Evolutionary conservation across 2,329 filamentous ascomycete species (phyloP).

Genomic region (Ceratocystis cacaofunesta): DNA sequence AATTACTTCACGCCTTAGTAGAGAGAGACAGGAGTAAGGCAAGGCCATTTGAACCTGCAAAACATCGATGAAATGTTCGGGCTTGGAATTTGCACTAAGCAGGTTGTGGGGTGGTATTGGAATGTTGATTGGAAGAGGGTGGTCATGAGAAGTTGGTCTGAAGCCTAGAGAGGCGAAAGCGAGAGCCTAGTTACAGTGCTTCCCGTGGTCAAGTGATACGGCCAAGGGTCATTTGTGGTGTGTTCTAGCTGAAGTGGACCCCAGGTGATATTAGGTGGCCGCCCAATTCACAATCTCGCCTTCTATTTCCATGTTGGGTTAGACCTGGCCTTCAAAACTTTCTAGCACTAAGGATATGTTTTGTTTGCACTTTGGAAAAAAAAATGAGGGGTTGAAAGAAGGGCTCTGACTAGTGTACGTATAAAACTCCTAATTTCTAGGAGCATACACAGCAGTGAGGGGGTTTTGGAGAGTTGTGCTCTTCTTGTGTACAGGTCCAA

Average conservation of each 20-base stretch:
- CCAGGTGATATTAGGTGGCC: neutral
- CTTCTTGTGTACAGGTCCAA: no score
- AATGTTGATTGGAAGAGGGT: neutral
- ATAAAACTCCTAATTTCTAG: no score
- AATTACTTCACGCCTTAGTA: neutral
- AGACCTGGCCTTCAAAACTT: neutral
- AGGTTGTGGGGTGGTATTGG: neutral
- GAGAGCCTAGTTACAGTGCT: neutral
- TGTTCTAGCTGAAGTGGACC: neutral
- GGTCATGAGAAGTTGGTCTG: neutral
- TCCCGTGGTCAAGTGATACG: conserved; percentile 12
- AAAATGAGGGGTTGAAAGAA: no score
- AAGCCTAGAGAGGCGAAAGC: neutral
- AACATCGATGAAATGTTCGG: neutral
- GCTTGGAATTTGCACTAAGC: neutral
- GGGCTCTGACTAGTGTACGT: no score
- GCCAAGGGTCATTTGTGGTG: neutral
- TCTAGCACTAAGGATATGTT: neutral
- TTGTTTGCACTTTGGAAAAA: neutral
- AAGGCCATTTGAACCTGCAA: neutral
- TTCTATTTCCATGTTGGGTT: neutral
- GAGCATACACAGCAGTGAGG: no score
- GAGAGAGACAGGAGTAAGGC: neutral
- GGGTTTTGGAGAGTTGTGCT: no score
- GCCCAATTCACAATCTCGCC: neutral